These are phyloP conservation scores for Protea cynaroides DNA, from an alignment of 164 flowering plant genomes.

Conservation along the genomic window DNA sequence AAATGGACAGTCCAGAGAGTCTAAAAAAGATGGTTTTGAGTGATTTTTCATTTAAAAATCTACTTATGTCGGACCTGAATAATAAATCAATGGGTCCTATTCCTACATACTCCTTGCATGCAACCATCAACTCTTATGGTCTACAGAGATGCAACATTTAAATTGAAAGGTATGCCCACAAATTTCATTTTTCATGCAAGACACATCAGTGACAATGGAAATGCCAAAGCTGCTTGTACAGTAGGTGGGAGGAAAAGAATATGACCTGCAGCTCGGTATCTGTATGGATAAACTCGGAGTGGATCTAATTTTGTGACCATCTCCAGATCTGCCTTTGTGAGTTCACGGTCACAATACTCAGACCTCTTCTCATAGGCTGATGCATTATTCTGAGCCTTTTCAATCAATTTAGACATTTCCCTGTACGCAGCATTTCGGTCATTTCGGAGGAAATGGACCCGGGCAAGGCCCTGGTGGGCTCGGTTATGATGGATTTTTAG, in stretches of 20 bases:
- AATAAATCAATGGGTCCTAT: no score
- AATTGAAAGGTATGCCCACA: background rate
- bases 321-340: slow-evolving; percentile 78
- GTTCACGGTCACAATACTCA: slow-evolving; percentile 92
- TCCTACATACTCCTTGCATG: no score
- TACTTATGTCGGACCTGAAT: no score
- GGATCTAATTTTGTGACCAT: slow-evolving; percentile 92
- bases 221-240: no score
- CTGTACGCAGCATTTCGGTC: slow-evolving; percentile 75
- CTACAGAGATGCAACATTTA: background rate
- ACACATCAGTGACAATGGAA: background rate
- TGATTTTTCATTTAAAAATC: no score
- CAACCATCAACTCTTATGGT: no score
- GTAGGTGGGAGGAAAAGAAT: background rate
- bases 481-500: slow-evolving; percentile 89
- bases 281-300: slow-evolving; percentile 90
- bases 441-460: slow-evolving; percentile 76
- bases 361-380: slow-evolving; percentile 99
- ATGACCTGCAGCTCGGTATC: slow-evolving; percentile 98
- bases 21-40: no score
- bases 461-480: slow-evolving; percentile 98
- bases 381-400: slow-evolving; percentile 85
- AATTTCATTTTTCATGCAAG: background rate
- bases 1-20: no score
- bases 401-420: slow-evolving; percentile 91